These are phyloP conservation scores for Pseudonitzschia pungens DNA, from an alignment of 108 stramenopile genomes.

Conservation along the genomic window DNA sequence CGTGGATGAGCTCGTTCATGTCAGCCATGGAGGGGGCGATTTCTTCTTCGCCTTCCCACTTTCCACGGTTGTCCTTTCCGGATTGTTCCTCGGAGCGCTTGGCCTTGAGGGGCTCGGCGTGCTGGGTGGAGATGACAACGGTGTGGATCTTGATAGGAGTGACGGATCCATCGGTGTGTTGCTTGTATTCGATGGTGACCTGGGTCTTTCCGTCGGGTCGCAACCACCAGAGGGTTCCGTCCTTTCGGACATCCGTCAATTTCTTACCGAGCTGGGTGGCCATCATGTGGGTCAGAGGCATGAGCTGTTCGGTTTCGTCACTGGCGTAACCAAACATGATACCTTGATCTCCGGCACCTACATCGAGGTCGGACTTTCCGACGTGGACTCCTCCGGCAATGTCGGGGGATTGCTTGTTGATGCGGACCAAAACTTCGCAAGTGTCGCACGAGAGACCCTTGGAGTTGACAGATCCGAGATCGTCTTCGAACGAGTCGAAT, in stretches of 20 bases:
- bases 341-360: slow-evolving; percentile 98
- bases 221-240: slow-evolving; percentile 91
- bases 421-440: slow-evolving; percentile 95
- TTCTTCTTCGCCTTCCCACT: slow-evolving; percentile 73
- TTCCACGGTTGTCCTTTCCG: slow-evolving; percentile 92
- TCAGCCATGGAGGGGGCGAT: slow-evolving; percentile 80
- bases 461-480: slow-evolving; percentile 71
- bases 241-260: slow-evolving; percentile 96
- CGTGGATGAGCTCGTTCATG: slow-evolving; percentile 84
- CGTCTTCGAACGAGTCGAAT: slow-evolving; percentile 87
- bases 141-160: slow-evolving; percentile 96
- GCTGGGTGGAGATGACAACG: slow-evolving; percentile 96
- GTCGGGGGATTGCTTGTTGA: slow-evolving; percentile 98
- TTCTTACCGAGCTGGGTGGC: slow-evolving; percentile 92
- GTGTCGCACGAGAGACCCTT: slow-evolving; percentile 96
- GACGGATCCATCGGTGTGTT: slow-evolving; percentile 85
- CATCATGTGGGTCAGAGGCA: slow-evolving; percentile 96
- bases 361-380: slow-evolving; percentile 89
- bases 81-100: slow-evolving; percentile 93
- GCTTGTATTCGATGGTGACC: slow-evolving; percentile 94
- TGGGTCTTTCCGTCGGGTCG: slow-evolving; percentile 99
- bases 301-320: slow-evolving; percentile 93
- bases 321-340: slow-evolving; percentile 99
- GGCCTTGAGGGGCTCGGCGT: slow-evolving; percentile 88
- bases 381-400: slow-evolving; percentile 96